Base-by-base conservation (phyloP, 2,329 filamentous ascomycete genomes). In the Neofusicoccum kwambonambiense region DNA sequence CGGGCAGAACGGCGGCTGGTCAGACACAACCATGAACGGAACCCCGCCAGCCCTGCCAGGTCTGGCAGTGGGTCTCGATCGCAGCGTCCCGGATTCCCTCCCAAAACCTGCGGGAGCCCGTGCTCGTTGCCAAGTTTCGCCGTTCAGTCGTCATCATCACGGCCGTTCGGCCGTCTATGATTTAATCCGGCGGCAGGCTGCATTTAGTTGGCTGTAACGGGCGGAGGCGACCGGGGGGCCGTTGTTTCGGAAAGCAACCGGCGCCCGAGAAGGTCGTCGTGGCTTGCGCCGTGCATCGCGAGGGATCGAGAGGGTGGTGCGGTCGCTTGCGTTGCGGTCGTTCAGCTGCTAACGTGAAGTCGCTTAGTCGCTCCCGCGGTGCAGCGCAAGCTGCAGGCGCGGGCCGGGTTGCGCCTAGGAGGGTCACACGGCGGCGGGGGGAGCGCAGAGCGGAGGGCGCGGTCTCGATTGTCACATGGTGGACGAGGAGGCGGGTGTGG, bases 61-160 rank as follows among this genome's bases (percentile, higher is more conserved):
- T 37, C 27, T 9, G 17, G 27, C 34, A 22, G 54, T 19, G 39
- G 54, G 22, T 31, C 54, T 42, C 54, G 54, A 58, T 58, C 54
- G 52, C 54, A 58, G 39, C n/a, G 39, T 34, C 15, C 56, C 37
- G 17, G 42, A 17, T 44, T 41, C 39, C 47, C 27, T 35, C 56
- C 11, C 56, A 47, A 60, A 60, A 45, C 39, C 61, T 64, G 61
- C 50, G 61, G 61, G 61, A 64, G 51, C 51, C 61, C 61, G 61
- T 64, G 61, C 61, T 31, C 17, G n/a, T 35, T 64, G 50, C 61
- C 61, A 64, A 64, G 61, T 64, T 64, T 64, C 42, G 56, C 56
- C 31, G 15, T 60, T 37, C 34, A 47, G 56, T 60, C 56, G 56
- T 60, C 56, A 47, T 60, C 31, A 27, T 22, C 41, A 17, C n/a